Conservation (phyloP, 805 yeast genomes). For the Pichia californica region DNA sequence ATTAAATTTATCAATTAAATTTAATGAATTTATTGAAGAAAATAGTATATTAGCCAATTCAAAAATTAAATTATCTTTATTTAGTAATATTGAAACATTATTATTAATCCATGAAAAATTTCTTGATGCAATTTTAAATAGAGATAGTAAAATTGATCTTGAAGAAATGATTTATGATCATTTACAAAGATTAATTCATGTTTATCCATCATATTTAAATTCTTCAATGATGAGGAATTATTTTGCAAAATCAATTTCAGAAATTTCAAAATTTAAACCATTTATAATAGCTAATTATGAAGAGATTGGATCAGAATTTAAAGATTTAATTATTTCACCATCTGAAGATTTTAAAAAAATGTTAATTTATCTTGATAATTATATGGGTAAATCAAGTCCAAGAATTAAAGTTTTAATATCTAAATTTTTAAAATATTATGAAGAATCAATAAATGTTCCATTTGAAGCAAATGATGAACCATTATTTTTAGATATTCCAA, state of each 20-base stretch:
- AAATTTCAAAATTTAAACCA: neutral
- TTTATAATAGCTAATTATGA: neutral
- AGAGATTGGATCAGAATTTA: slow-evolving; percentile 3
- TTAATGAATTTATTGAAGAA: slow-evolving; percentile 5
- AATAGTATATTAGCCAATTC: slow-evolving; percentile 18
- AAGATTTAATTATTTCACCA: slow-evolving; percentile 5
- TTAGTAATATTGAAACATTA: slow-evolving; percentile 17
- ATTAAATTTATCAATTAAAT: slow-evolving; percentile 4
- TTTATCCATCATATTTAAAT: slow-evolving; percentile 22
- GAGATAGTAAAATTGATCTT: slow-evolving; percentile 6
- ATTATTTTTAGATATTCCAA: slow-evolving; percentile 16
- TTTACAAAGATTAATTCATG: slow-evolving; percentile 19
- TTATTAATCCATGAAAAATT: slow-evolving; percentile 12
- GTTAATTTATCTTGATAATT: slow-evolving; percentile 4
- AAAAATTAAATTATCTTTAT: slow-evolving; percentile 16
- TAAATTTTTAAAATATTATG: slow-evolving; percentile 1
- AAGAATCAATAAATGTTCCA: neutral
- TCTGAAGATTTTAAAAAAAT: slow-evolving; percentile 6
- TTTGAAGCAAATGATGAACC: neutral
- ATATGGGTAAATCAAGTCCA: slow-evolving; percentile 9
- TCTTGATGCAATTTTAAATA: slow-evolving; percentile 7
- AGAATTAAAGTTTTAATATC: slow-evolving; percentile 7
- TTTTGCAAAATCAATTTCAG: neutral
- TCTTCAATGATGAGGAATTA: slow-evolving; percentile 8
- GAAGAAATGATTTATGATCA: slow-evolving; percentile 16